Percentiles rank a stretch among this genome's conserved stretches.
These are phyloP conservation scores for Lachnellula occidentalis DNA, from an alignment of 2,329 filamentous ascomycete species.

Conservation along the genomic window DNA sequence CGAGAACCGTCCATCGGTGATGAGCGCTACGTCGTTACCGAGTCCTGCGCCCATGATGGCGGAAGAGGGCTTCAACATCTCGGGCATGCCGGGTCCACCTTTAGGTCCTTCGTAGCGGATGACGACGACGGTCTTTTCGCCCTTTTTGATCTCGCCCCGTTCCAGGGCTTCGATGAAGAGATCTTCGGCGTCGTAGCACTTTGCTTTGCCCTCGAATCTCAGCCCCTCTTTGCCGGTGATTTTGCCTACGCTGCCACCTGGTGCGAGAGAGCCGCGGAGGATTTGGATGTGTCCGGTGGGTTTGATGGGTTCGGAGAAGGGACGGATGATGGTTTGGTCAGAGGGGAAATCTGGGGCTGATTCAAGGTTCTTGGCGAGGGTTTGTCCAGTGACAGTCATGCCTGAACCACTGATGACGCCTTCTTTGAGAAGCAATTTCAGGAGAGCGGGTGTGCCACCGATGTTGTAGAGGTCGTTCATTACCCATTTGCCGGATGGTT, in stretches of 20 bases:
- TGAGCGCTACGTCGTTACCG: slow-evolving; percentile 63
- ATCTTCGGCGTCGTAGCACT: slow-evolving; percentile 65
- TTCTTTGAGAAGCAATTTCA: slow-evolving; percentile 53
- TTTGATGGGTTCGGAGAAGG: slow-evolving; percentile 65
- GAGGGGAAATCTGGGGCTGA: slow-evolving; percentile 57
- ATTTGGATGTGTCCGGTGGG: slow-evolving; percentile 68
- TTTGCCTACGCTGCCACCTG: slow-evolving; percentile 66
- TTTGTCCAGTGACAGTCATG: slow-evolving; percentile 56
- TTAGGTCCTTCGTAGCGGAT: slow-evolving; percentile 72
- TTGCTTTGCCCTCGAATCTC: slow-evolving; percentile 62
- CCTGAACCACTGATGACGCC: slow-evolving; percentile 53
- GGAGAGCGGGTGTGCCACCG: slow-evolving; percentile 51
- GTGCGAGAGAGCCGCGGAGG: slow-evolving; percentile 62
- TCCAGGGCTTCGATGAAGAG: slow-evolving; percentile 64
- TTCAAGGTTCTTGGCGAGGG: slow-evolving; percentile 52
- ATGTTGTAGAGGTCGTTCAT: slow-evolving; percentile 53
- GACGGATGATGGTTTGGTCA: slow-evolving; percentile 66
- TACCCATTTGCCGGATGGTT: slow-evolving; percentile 66
- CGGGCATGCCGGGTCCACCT: slow-evolving; percentile 67
- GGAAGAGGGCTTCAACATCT: slow-evolving; percentile 68
- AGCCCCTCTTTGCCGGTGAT: slow-evolving; percentile 73
- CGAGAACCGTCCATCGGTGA: slow-evolving; percentile 63
- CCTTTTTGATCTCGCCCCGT: slow-evolving; percentile 63
- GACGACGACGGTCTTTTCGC: slow-evolving; percentile 70
- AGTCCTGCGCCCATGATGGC: slow-evolving; percentile 71